Percentiles rank a stretch among this genome's conserved stretches.
These are phyloP conservation scores for Corymbia maculata DNA, from an alignment of 345 rosid species.

Conservation along the genomic window DNA sequence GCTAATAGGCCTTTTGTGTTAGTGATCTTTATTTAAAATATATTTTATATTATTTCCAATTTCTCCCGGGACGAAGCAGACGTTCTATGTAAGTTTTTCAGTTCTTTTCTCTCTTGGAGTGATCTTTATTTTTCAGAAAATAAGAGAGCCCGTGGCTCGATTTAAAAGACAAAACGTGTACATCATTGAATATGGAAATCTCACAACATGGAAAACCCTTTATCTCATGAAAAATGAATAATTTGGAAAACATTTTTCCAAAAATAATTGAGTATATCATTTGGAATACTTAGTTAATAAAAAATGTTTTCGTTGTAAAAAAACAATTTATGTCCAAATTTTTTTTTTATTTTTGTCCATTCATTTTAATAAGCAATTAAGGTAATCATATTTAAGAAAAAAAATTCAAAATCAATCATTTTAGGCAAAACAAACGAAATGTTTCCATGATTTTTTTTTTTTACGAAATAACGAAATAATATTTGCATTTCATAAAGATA, in stretches of 20 bases:
- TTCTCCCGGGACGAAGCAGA: not conserved
- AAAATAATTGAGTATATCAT: fast-evolving
- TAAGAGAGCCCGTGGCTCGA: not conserved
- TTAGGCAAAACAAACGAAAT: fast-evolving
- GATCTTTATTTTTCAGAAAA: not conserved
- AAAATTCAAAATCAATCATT: fast-evolving
- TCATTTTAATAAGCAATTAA: too few species aligned
- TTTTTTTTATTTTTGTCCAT: too few species aligned
- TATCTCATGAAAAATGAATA: fast-evolving
- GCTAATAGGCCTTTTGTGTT: slow-evolving; percentile 6
- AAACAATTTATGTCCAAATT: not conserved
- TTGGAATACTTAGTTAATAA: fast-evolving
- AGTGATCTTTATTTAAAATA: not conserved
- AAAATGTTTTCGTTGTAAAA: fast-evolving
- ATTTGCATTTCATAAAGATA: not conserved
- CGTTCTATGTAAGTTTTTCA: not conserved
- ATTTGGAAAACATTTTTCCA: too few species aligned
- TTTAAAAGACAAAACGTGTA: not conserved
- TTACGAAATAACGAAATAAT: not conserved
- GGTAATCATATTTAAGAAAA: too few species aligned
- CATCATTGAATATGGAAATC: not conserved
- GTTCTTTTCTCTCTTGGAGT: not conserved
- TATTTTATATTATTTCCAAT: fast-evolving
- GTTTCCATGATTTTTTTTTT: not conserved
- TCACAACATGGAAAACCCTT: not conserved